Evolutionary conservation across 495 filamentous ascomycete genomes (phyloP).

Genomic region (Aspergillus ostianus): DNA sequence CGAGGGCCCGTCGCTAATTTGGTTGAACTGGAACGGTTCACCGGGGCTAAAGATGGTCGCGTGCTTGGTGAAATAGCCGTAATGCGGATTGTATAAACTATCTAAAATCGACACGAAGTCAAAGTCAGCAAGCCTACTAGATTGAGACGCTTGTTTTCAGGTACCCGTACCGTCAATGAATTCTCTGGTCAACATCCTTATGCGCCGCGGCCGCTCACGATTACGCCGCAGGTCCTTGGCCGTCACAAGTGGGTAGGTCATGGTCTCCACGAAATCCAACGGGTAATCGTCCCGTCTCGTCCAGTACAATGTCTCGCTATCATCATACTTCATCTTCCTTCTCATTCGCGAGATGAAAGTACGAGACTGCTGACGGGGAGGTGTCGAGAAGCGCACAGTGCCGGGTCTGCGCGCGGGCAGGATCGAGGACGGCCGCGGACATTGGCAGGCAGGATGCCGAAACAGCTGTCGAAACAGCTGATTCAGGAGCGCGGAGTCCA

Average conservation of each 20-base stretch:
- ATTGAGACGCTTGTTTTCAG: background rate
- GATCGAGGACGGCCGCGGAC: slow-evolving; percentile 36
- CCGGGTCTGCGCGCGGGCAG: slow-evolving; percentile 15
- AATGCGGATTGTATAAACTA: slow-evolving; percentile 93
- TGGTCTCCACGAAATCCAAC: slow-evolving; percentile 75
- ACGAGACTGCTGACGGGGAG: slow-evolving; percentile 38
- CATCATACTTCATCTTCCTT: slow-evolving; percentile 31
- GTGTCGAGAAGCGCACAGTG: slow-evolving; percentile 22
- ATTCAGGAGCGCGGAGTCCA: slow-evolving; percentile 80
- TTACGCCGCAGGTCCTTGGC: slow-evolving; percentile 68
- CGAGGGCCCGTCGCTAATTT: slow-evolving; percentile 73
- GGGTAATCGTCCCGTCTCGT: slow-evolving; percentile 75
- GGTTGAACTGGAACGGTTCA: slow-evolving; percentile 87
- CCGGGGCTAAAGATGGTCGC: slow-evolving; percentile 93
- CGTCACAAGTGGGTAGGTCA: slow-evolving; percentile 80
- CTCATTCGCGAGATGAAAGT: slow-evolving; percentile 40
- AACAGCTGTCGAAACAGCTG: slow-evolving; percentile 84
- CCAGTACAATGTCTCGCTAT: slow-evolving; percentile 55
- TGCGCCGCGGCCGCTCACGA: slow-evolving; percentile 74
- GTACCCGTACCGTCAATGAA: slow-evolving; percentile 82
- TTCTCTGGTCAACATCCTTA: slow-evolving; percentile 96
- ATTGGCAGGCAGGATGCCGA: slow-evolving; percentile 63
- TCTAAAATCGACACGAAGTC: slow-evolving; percentile 49
- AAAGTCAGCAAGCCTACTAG: background rate
- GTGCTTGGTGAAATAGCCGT: slow-evolving; percentile 97